Conservation (phyloP, 352 stramenopile genomes). For the Phytophthora uliginosa region DNA sequence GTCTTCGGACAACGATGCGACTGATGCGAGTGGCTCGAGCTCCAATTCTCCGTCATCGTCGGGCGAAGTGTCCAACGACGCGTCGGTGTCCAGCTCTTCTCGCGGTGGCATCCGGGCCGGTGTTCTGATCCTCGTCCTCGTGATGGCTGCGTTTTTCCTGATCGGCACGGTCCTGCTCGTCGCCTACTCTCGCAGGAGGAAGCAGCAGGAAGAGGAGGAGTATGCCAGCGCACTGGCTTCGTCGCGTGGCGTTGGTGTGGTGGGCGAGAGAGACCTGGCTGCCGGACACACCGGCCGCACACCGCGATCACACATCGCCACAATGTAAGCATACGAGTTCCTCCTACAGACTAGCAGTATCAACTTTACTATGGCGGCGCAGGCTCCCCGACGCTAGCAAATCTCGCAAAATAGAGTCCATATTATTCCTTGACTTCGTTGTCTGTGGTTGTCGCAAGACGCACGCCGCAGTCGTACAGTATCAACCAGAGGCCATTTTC, state of each 20-base stretch:
- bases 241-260: conserved; percentile 30
- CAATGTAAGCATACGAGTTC: conserved; percentile 53
- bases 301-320: conserved; percentile 70
- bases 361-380: conserved; percentile 12
- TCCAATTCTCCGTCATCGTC: conserved; percentile 21
- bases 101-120: conserved; percentile 48
- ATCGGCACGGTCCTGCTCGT: conserved; percentile 68
- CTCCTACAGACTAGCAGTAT: conserved; percentile 20
- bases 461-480: background rate
- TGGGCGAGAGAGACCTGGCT: conserved; percentile 25
- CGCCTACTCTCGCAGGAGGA: conserved; percentile 72
- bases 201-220: conserved; percentile 56
- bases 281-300: conserved; percentile 46
- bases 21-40: conserved; percentile 6
- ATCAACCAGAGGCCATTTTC: too few species aligned
- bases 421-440: conserved; percentile 23
- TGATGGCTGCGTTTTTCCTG: conserved; percentile 68
- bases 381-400: background rate
- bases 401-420: conserved; percentile 21
- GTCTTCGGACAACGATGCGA: conserved; percentile 4
- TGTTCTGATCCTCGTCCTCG: conserved; percentile 69
- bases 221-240: conserved; percentile 46
- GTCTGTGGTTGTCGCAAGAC: background rate
- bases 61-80: conserved; percentile 1
- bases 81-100: conserved; percentile 24